A percentile compares a stretch with the other conserved stretches of the same genome.
Conservation (phyloP, 139 green algal species). For the Auxenochlorella protothecoides region DNA sequence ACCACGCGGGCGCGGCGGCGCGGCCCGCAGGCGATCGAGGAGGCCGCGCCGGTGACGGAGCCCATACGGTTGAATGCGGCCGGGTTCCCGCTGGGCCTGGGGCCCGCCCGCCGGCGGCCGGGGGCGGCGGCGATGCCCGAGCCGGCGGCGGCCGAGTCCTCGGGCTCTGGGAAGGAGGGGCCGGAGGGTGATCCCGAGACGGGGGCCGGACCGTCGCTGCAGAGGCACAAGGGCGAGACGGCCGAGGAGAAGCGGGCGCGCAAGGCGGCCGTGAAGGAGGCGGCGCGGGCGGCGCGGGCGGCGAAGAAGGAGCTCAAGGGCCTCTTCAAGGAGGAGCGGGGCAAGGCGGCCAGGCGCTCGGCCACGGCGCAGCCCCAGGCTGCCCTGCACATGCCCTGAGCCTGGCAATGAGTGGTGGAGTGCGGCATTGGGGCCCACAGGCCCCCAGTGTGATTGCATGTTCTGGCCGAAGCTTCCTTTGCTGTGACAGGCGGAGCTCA, state of each 20-base stretch:
- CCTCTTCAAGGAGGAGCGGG: conserved; percentile 58
- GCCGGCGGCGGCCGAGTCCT: background rate
- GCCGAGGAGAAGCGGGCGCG: conserved; percentile 64
- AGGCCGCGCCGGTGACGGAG: background rate
- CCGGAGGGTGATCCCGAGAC: background rate
- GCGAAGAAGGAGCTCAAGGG: conserved; percentile 76
- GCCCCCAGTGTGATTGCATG: too few relatives aligned
- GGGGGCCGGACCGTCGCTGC: background rate
- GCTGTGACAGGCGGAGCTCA: too few relatives aligned
- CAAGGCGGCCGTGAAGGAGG: conserved; percentile 76
- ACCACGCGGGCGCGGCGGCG: conserved; percentile 8
- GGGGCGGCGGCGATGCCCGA: background rate
- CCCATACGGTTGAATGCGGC: background rate
- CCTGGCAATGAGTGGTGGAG: background rate
- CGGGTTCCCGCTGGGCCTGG: background rate
- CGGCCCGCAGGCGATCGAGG: too few relatives aligned
- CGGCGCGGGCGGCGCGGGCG: conserved; percentile 37
- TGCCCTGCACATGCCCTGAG: conserved; percentile 9
- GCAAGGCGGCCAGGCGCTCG: conserved; percentile 9
- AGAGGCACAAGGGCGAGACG: conserved; percentile 58
- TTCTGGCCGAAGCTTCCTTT: too few relatives aligned
- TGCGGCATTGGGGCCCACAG: too few relatives aligned
- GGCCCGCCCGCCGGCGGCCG: background rate
- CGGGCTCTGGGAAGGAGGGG: background rate
- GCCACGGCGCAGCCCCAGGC: conserved; percentile 22